phyloP scores from a whole-genome alignment of 495 filamentous ascomycete genomes.

The Melanomma pulvis-pyrius region DNA sequence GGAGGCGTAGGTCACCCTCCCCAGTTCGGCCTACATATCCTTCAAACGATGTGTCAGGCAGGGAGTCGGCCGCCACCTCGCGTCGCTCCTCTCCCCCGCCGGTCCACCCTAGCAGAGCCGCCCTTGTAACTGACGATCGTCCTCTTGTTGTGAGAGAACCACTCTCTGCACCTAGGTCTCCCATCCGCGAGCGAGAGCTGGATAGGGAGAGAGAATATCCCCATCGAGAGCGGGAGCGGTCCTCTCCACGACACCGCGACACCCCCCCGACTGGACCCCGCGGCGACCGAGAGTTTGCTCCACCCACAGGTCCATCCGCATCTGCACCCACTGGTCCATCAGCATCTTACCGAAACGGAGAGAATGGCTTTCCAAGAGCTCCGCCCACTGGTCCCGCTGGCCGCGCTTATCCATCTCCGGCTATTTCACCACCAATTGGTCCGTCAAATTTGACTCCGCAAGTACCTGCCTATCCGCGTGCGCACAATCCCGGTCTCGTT shows the following conservation, averaged over 20 bases:
- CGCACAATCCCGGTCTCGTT: slow-evolving; percentile 56
- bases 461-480: slow-evolving; percentile 53
- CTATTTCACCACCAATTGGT: slow-evolving; percentile 52
- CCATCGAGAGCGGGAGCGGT: slow-evolving; percentile 28
- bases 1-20: slow-evolving; percentile 45
- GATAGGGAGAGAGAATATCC: slow-evolving; percentile 24
- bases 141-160: slow-evolving; percentile 12
- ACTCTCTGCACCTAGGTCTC: slow-evolving; percentile 33
- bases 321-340: slow-evolving; percentile 35
- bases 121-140: slow-evolving; percentile 27
- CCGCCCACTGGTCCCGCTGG: slow-evolving; percentile 46
- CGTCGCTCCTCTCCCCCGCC: slow-evolving; percentile 47
- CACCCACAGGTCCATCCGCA: slow-evolving; percentile 35
- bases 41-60: slow-evolving; percentile 40
- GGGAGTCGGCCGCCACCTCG: slow-evolving; percentile 44
- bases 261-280: slow-evolving; percentile 39
- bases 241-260: slow-evolving; percentile 34
- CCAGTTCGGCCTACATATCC: slow-evolving; percentile 33
- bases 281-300: slow-evolving; percentile 35
- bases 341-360: slow-evolving; percentile 41
- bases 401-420: slow-evolving; percentile 44
- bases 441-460: slow-evolving; percentile 52
- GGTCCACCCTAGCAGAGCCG: slow-evolving; percentile 45
- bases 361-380: slow-evolving; percentile 38
- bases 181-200: slow-evolving; percentile 27